phyloP scores from a whole-genome alignment of 257 asterid genomes.

The Solanum pimpinellifolium region DNA sequence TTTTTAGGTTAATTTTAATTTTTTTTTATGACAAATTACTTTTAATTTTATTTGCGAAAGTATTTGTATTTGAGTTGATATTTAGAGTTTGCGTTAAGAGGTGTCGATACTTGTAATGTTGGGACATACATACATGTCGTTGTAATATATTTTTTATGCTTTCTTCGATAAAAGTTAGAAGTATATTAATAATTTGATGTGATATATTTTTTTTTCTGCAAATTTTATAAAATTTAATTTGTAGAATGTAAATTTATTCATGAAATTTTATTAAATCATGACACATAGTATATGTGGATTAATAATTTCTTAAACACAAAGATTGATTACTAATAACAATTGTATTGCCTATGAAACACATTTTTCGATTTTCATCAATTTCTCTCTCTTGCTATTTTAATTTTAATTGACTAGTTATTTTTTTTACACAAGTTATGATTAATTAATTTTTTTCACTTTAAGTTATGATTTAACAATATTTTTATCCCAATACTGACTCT shows the following conservation, averaged over 20 bases:
- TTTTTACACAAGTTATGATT: too few species aligned
- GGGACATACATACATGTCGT: not conserved
- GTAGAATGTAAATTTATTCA: too few species aligned
- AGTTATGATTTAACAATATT: too few species aligned
- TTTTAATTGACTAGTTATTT: not conserved
- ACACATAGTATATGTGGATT: not conserved
- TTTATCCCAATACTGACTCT: too few species aligned
- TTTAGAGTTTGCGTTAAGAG: not conserved
- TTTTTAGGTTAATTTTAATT: not conserved
- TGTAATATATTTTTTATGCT: not conserved
- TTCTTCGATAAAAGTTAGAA: not conserved
- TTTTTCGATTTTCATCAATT: not conserved
- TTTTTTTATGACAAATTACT: not conserved
- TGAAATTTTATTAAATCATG: too few species aligned
- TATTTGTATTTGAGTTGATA: not conserved
- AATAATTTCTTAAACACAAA: too few species aligned
- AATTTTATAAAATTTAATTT: accelerated
- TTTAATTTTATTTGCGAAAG: not conserved
- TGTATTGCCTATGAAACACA: not conserved
- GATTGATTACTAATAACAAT: not conserved
- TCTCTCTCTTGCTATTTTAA: not conserved
- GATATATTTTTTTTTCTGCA: accelerated
- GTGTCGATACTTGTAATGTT: not conserved
- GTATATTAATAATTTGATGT: not conserved
- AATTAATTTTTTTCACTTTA: too few species aligned